Conservation (phyloP, 2,329 filamentous ascomycete genomes). For the Kalaharituber pfeilii region DNA sequence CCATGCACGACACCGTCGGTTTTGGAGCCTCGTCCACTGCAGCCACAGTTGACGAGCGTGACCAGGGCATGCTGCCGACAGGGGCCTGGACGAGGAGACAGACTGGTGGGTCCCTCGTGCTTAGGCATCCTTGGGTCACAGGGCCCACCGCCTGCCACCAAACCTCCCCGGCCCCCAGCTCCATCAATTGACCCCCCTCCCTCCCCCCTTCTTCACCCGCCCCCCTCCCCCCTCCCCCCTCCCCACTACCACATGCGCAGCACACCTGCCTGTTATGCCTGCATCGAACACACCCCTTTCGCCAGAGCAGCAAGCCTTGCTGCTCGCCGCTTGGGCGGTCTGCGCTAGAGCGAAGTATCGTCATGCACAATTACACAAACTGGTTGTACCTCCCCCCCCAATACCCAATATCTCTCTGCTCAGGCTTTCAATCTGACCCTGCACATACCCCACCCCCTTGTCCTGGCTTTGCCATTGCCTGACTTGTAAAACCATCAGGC, state of each 20-base stretch:
- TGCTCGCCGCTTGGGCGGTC: neutral
- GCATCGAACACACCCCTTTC: neutral
- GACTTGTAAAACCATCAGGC: neutral
- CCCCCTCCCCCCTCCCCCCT: constrained; percentile 3
- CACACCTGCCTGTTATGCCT: neutral
- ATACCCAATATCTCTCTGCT: neutral
- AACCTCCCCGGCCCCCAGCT: neutral
- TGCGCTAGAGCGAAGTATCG: constrained; percentile 1
- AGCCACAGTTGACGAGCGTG: neutral
- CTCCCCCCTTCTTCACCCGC: constrained; percentile 4
- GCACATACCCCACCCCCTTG: neutral
- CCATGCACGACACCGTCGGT: too few species aligned
- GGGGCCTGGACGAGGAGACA: neutral
- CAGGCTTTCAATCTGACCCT: neutral
- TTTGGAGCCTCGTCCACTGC: too few species aligned
- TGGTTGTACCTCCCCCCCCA: neutral
- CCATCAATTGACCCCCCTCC: constrained; percentile 9
- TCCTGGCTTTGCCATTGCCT: neutral
- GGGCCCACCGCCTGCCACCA: neutral
- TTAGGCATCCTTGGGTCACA: too few species aligned
- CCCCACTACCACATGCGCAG: constrained; percentile 9
- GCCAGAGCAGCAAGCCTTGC: neutral
- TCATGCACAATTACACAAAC: neutral
- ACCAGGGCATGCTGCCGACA: too few species aligned
- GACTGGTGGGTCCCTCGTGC: neutral